Base-by-base conservation (phyloP, 345 rosid genomes). In the Citropsis articulata region DNA sequence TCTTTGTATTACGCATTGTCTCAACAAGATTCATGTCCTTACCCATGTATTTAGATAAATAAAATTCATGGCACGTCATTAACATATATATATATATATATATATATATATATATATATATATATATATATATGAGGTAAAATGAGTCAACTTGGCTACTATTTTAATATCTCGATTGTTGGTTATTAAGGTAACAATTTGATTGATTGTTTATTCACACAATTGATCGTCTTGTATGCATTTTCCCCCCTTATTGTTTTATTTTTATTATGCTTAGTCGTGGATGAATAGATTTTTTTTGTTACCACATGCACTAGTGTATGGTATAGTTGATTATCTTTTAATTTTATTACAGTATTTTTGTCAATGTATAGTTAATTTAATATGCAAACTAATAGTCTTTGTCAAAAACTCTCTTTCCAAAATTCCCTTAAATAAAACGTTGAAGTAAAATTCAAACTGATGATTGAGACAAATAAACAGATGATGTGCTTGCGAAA, bases 121-220 rank as follows among this genome's bases (percentile, higher is more conserved):
- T n/a, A n/a, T n/a, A 48, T 5, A 0, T 63, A 25, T 74, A 60
- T 60, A 68, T 35, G 6, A 45, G 9, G 16, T 1, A 14, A 33
- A 31, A 55, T 71, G 33, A 76, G 76, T 76, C 83, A 69, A 79
- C 77, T 64, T 76, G 80, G 78, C 33, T 36, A 24, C 55, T 45
- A 59, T 59, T 75, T 57, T n/a, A 75, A 75, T 33, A 66, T 5
- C 70, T 33, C 55, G 7, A 66, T 75, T n/a, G 64, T 66, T 31
- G 22, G 31, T 31, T 50, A 2, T 21, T 8, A 8, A 0, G 31
- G 33, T n/a, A 28, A 22, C 63, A 31, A 57, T 45, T 62, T 63
- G 55, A 68, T 36, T 60, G 48, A 69, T 38, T 63, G 28, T 74
- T 27, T 59, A 48, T 74, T 27, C 42, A 48, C 25, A 25, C n/a